Conservation (phyloP, 345 rosid species). For the Populus simonii region DNA sequence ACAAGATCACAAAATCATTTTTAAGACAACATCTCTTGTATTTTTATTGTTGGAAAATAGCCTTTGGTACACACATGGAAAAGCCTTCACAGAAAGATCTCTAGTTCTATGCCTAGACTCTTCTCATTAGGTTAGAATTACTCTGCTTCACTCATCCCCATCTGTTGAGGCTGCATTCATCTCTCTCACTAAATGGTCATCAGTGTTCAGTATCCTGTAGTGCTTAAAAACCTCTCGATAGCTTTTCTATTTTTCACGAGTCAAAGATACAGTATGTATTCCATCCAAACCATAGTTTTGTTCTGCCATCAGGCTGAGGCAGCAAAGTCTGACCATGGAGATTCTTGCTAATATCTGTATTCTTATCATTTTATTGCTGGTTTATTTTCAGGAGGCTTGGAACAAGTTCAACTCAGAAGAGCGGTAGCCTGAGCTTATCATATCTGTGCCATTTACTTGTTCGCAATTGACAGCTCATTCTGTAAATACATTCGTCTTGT, state of each 20-base stretch:
- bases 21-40: not conserved
- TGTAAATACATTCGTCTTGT: slow-evolving; percentile 24
- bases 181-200: not conserved
- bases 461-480: slow-evolving; percentile 2
- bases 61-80: not conserved
- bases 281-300: not conserved
- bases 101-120: not conserved
- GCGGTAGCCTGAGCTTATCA: slow-evolving; percentile 45
- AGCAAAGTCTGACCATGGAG: not conserved
- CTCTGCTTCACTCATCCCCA: not conserved
- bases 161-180: not conserved
- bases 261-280: not conserved
- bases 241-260: not conserved
- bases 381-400: slow-evolving; percentile 82
- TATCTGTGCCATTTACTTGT: not conserved
- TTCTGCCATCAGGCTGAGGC: not conserved
- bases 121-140: not conserved
- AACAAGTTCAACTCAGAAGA: slow-evolving; percentile 91
- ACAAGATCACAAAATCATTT: not conserved
- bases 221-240: not conserved
- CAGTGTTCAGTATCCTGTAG: not conserved
- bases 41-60: not conserved
- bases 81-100: not conserved
- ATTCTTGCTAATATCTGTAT: not conserved
- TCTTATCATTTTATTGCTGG: not conserved